phyloP scores from a whole-genome alignment of 345 rosid species.

The Draba incana region DNA sequence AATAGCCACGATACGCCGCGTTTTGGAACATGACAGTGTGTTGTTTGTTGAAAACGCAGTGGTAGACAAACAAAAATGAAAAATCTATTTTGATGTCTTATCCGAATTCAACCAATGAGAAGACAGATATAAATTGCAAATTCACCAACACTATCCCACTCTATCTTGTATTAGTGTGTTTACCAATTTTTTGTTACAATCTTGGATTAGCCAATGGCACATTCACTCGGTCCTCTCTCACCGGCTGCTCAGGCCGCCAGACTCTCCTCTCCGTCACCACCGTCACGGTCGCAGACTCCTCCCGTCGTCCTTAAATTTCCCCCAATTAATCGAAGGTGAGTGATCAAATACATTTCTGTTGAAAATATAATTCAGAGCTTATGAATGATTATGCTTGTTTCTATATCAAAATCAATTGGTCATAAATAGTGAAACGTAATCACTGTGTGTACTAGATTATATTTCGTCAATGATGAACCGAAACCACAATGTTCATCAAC shows the following conservation, averaged over 20 bases:
- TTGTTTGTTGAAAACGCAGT: constrained; percentile 6
- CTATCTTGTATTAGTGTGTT: constrained; percentile 37
- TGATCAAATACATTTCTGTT: neutral
- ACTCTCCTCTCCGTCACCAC: constrained; percentile 38
- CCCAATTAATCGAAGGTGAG: constrained; percentile 52
- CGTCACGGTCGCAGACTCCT: constrained; percentile 34
- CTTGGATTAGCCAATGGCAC: constrained; percentile 44
- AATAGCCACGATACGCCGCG: neutral
- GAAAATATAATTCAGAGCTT: neutral
- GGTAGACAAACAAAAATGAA: constrained; percentile 29
- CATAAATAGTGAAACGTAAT: neutral
- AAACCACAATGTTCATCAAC: constrained; percentile 7
- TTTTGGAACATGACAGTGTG: neutral
- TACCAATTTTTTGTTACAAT: constrained; percentile 22
- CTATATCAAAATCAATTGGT: neutral
- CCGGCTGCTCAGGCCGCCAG: constrained; percentile 35
- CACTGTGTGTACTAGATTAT: neutral
- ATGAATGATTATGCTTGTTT: constrained; percentile 13
- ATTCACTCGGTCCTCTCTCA: constrained; percentile 48
- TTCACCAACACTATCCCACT: constrained; percentile 38
- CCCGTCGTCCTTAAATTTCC: constrained; percentile 32
- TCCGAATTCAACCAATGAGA: constrained; percentile 54
- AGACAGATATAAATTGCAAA: constrained; percentile 31
- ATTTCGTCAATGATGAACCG: neutral
- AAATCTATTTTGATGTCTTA: constrained; percentile 42